Base-by-base conservation (phyloP, 179 eudicot genomes). In the Silene noctiflora region DNA sequence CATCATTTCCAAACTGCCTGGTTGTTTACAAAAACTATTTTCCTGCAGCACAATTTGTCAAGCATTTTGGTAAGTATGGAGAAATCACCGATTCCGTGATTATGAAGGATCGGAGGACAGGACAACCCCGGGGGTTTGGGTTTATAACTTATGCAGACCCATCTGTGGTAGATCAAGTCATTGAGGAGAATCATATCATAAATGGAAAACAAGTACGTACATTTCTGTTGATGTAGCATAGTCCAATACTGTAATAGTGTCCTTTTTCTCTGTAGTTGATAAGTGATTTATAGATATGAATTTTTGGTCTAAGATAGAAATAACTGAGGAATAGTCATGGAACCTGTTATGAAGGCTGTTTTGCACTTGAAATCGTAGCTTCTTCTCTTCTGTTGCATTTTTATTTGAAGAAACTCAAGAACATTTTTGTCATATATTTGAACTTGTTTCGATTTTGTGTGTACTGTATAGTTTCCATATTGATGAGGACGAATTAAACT, bases 121-220 rank as follows among this genome's bases (percentile, higher is more conserved):
- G 95, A 75, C 85, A 90, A 17, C 97, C 97, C 1, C 84, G 97
- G 77, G 97, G 97, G 2, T 91, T 92, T 72, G 97, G 97, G 77
- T 92, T 92, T 70, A 89, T 92, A 22, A 92, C 97, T 8, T 92
- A 91, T 77, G 90, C 88, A 10, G 97, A 92, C 73, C 92, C 97
- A 10, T 77, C 90, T 67, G 94, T 89, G 42, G 96, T 92, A 8
- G 98, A 93, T 69, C 86, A 86, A 21, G 92, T 93, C 65, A 93
- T 93, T 19, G 83, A 82, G 46, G 96, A 93, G 74, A 85, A 86
- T 12, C 98, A 93, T 80, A 63, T 89, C 69, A 89, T 93, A 62
- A 84, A 87, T 75, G 98, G 84, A 56, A 93, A 93, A 76, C 98
- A 89, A 83, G 96, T 91, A 25, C 2, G 75, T 89, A 21, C 6